Base-by-base conservation (phyloP, 176 grass and related monocot species). In the Luzula sylvatica region DNA sequence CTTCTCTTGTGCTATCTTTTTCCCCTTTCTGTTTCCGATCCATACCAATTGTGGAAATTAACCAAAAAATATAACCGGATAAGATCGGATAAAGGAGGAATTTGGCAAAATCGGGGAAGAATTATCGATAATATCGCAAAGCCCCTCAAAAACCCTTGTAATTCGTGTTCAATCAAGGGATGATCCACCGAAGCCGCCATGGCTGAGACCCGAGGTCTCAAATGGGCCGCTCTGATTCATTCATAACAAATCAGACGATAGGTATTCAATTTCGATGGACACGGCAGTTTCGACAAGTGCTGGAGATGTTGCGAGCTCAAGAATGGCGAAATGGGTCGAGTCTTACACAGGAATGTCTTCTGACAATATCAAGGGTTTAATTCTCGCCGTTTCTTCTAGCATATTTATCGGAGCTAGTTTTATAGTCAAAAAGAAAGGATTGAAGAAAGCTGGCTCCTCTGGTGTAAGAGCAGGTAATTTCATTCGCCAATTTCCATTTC, bases 301-400 rank as follows among this genome's bases (percentile, higher is more conserved):
- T 40, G 49, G 53, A 38, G 53, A 24, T 7, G 15, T 25, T 5
- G 54, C 32, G 8, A 48, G 46, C 72, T 3, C 45, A 15, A 39
- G 14, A 30, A 6, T 56, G 23, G 15, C 46, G 48, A 65, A 45
- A 4, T 70, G 46, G 61, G 72, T 74, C 18, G 46, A 55, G 67
- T 79, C 79, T 61, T 83, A 89, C 53, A 72, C 57, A 23, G 86
- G 86, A 27, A 83, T 89, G 86, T 89, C 86, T 1, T 30, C 75
- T 8, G 79, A 89, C 45, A 89, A 89, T 67, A 76, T 89, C 50
- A 83, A 83, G 57, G 86, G 85, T 18, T 46, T 89, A 21, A 42
- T 83, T 9, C 75, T 89, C 15, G 79, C 79, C 4, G 67, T 88
- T n/a, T 66, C 85, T 20, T 77, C 74, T 13, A 77, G 74, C 74